Evolutionary conservation across 1,284 basidiomycete genomes (phyloP).

Genomic region (Pholiota adiposa): DNA sequence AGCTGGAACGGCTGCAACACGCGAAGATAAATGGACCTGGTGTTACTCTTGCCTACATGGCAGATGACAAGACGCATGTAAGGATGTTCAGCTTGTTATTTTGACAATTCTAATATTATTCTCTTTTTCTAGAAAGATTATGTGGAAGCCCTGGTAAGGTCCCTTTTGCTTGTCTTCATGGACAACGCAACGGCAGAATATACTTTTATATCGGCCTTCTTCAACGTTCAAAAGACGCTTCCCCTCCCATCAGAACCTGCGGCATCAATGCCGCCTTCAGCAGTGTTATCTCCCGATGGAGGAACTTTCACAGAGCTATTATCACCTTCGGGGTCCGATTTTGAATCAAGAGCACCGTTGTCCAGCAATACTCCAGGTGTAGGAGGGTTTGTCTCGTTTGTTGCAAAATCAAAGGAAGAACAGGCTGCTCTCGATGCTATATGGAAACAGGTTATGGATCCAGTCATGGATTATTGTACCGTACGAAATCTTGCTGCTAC

Average conservation of each 20-base stretch:
- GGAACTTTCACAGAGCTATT: constrained; percentile 38
- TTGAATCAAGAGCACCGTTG: constrained; percentile 33
- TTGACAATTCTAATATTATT: constrained; percentile 14
- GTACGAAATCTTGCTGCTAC: constrained; percentile 41
- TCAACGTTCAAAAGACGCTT: constrained; percentile 44
- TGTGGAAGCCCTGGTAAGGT: constrained; percentile 82
- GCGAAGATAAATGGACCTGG: constrained; percentile 79
- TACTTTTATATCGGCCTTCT: constrained; percentile 85
- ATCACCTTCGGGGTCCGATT: constrained; percentile 50
- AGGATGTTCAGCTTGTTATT: constrained; percentile 30
- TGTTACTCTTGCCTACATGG: constrained; percentile 84
- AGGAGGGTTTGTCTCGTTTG: constrained; percentile 31
- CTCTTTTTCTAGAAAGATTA: constrained; percentile 78
- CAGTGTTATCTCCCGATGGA: constrained; percentile 38
- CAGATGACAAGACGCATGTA: constrained; percentile 84
- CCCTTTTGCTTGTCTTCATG: constrained; percentile 86
- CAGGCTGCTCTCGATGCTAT: constrained; percentile 59
- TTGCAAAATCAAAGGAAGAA: constrained; percentile 57
- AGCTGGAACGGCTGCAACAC: constrained; percentile 64
- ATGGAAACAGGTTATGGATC: constrained; percentile 93
- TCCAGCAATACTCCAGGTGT: constrained; percentile 33
- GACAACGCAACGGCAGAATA: constrained; percentile 94
- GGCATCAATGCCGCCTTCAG: constrained; percentile 43
- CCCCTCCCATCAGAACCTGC: constrained; percentile 41
- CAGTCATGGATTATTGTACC: constrained; percentile 83